A percentile compares a stretch with the other conserved stretches of the same genome.
Evolutionary conservation across 2,329 filamentous ascomycete species (phyloP).

Genomic region (Beauveria asiatica): DNA sequence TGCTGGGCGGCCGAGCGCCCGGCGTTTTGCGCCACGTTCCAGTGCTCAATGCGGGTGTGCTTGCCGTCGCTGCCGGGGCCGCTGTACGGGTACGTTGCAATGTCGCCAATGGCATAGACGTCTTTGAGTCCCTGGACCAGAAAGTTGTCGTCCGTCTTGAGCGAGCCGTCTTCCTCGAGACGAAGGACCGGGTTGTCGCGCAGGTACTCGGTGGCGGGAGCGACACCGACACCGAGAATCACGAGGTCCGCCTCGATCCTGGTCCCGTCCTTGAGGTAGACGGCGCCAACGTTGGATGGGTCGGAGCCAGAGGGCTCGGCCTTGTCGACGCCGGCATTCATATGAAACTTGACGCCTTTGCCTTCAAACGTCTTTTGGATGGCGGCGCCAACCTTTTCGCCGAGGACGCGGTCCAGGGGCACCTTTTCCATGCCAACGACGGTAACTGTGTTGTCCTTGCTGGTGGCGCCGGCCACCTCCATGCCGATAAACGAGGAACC

Average conservation of each 20-base stretch:
- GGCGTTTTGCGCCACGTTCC: conserved; percentile 94
- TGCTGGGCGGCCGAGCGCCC: conserved; percentile 71
- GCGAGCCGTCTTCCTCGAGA: conserved; percentile 76
- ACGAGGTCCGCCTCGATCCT: conserved; percentile 80
- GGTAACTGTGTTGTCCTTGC: conserved; percentile 72
- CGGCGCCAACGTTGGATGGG: conserved; percentile 64
- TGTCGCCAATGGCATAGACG: conserved; percentile 91
- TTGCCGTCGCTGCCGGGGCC: conserved; percentile 74
- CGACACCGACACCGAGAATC: conserved; percentile 82
- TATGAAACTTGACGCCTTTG: conserved; percentile 81
- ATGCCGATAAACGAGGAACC: conserved; percentile 97
- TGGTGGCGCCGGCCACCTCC: conserved; percentile 83
- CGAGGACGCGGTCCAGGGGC: conserved; percentile 81
- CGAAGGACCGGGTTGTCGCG: conserved; percentile 59
- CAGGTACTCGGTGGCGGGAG: conserved; percentile 77
- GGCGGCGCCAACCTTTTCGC: conserved; percentile 68
- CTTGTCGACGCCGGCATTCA: conserved; percentile 74
- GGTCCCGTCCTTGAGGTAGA: conserved; percentile 80
- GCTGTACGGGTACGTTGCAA: conserved; percentile 88
- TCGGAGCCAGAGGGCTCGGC: conserved; percentile 64
- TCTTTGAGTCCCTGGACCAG: conserved; percentile 66
- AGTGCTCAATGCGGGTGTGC: conserved; percentile 84
- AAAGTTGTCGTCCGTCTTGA: conserved; percentile 74
- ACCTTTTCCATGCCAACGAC: conserved; percentile 82
- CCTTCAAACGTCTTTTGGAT: conserved; percentile 74